Evolutionary conservation across 1,284 basidiomycete species (phyloP).

Genomic region (Quambalaria eucalypti): DNA sequence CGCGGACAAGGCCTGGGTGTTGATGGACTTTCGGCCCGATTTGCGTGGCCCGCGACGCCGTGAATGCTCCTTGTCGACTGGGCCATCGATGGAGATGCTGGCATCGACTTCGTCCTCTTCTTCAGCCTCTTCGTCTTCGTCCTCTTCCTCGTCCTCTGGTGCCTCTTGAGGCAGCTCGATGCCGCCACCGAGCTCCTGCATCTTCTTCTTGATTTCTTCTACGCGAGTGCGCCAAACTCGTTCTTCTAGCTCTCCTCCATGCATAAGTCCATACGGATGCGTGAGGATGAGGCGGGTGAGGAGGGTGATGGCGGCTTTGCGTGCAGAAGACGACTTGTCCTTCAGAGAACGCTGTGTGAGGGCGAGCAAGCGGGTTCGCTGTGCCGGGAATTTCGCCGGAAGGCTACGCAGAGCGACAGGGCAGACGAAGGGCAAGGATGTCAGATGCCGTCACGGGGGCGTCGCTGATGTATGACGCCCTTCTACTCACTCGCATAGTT

Average conservation of each 20-base stretch:
- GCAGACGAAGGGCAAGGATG: background rate
- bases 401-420: constrained; percentile 56
- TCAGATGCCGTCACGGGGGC: too few relatives aligned
- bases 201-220: constrained; percentile 53
- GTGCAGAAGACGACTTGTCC: constrained; percentile 80
- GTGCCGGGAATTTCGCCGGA: constrained; percentile 74
- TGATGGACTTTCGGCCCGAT: constrained; percentile 2
- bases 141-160: constrained; percentile 40
- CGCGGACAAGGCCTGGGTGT: constrained; percentile 2
- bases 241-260: constrained; percentile 71
- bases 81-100: constrained; percentile 27
- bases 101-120: constrained; percentile 49
- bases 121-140: constrained; percentile 34
- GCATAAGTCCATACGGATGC: constrained; percentile 77
- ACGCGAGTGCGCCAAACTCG: constrained; percentile 66
- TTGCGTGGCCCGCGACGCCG: constrained; percentile 26
- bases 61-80: constrained; percentile 1
- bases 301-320: constrained; percentile 72
- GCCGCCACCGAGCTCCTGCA: constrained; percentile 49
- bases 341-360: constrained; percentile 71
- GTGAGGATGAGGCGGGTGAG: constrained; percentile 71
- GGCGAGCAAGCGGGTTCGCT: constrained; percentile 66
- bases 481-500: constrained; percentile 56
- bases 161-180: constrained; percentile 32
- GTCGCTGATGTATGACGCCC: too few relatives aligned